phyloP scores from a whole-genome alignment of 2,329 filamentous ascomycete genomes.

The Aspergillus tubingensis region DNA sequence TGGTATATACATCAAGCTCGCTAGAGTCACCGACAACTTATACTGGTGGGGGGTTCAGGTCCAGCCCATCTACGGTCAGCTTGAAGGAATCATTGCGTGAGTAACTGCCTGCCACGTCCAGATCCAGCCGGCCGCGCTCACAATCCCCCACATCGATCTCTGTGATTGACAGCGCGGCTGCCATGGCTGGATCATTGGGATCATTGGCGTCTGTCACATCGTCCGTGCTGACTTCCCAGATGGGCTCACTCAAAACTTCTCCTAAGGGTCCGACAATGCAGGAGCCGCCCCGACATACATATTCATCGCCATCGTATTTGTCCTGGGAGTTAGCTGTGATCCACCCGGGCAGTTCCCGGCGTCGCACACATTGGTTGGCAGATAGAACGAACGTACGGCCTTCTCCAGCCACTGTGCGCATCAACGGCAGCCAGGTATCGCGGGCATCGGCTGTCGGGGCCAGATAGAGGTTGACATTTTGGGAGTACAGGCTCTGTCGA shows the following conservation, averaged over 20 bases:
- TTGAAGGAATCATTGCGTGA: conserved; percentile 70
- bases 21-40: neutral
- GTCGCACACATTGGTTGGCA: conserved; percentile 77
- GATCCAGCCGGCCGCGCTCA: conserved; percentile 74
- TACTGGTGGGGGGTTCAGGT: conserved; percentile 60
- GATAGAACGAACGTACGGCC: conserved; percentile 83
- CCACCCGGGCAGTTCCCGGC: conserved; percentile 60
- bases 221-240: conserved; percentile 67
- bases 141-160: conserved; percentile 90
- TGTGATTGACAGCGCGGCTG: conserved; percentile 60
- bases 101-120: conserved; percentile 85
- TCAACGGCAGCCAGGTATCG: conserved; percentile 78
- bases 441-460: conserved; percentile 85
- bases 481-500: conserved; percentile 78
- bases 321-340: conserved; percentile 40
- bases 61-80: conserved; percentile 61
- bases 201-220: conserved; percentile 53
- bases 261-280: conserved; percentile 79
- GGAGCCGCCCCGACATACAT: conserved; percentile 64
- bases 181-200: conserved; percentile 34
- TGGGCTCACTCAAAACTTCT: conserved; percentile 74
- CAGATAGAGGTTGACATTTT: conserved; percentile 89
- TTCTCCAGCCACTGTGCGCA: conserved; percentile 79
- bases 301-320: conserved; percentile 14
- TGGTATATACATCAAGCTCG: too few relatives aligned